Evolutionary conservation across 805 yeast genomes (phyloP), one percentile per base, ranked within the genome.

Genomic region (Wickerhamomyces rabaulensis): DNA sequence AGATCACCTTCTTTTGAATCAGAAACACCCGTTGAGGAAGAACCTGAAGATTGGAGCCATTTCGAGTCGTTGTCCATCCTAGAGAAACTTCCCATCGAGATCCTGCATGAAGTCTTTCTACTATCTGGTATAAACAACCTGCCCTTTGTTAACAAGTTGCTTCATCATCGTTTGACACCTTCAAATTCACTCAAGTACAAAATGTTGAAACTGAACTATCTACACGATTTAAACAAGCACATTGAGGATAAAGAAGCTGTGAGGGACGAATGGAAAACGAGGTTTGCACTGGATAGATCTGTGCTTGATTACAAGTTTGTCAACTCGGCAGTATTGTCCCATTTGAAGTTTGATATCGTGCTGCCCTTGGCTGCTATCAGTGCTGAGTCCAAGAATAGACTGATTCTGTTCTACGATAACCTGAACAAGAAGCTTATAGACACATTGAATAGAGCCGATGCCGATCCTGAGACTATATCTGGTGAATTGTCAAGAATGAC

Each of bases 81-180:
- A 10, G 66, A 65, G 35, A 54, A 58, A 13, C 57, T 78, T 12
- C 82, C 82, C 1, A 44, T 57, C 3, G 80, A 77, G 46, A 45
- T 78, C 2, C 48, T 76, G 2, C 66, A 61, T 22, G 56, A 55
- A 37, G 67, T 78, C 9, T 71, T 74, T 53, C 54, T 68, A 3
- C 50, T 52, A n/a, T 58, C 74, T 3, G 71, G 71, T 2, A 57
- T 68, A n/a, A 58, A 67, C 9, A 33, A 47, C 4, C 61, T 77
- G 5, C 70, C 75, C 0, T 56, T 69, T 13, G 59, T 65, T 1
- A 69, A 67, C 47, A 62, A 54, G 39, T 42, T 45, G 16, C 49
- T 76, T 10, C 50, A 63, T 37, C 25, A 22, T 8, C 53, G 51
- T 15, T 56, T 61, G 9, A 46, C 58, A 9, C 62, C 73, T 15